A percentile compares a stretch with the other conserved stretches of the same genome.
Conservation (phyloP, 1,284 basidiomycete species). For the Farysia itapuensis region DNA sequence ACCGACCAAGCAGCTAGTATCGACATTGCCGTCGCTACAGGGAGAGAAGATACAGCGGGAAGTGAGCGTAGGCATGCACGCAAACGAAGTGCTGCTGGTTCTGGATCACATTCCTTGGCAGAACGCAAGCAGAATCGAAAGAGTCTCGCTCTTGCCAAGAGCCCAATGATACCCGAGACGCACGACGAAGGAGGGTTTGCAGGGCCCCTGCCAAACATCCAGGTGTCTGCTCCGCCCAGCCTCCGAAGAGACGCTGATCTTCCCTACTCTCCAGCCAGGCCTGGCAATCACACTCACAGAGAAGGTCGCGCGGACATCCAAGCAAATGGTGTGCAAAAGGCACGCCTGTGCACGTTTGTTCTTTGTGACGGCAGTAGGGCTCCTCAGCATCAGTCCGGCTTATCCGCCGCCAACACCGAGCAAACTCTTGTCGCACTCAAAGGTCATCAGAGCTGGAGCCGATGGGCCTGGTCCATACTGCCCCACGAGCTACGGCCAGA, state of each 20-base stretch:
- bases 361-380: slow-evolving; percentile 15
- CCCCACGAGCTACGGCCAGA: slow-evolving; percentile 35
- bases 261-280: slow-evolving; percentile 36
- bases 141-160: background rate
- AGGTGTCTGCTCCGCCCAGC: slow-evolving; percentile 8
- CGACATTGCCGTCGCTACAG: slow-evolving; percentile 21
- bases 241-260: slow-evolving; percentile 18
- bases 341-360: slow-evolving; percentile 10
- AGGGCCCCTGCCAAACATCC: slow-evolving; percentile 4
- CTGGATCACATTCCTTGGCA: slow-evolving; percentile 10
- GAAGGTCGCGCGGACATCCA: background rate
- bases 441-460: slow-evolving; percentile 31
- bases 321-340: background rate
- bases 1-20: no score
- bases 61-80: no score
- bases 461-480: slow-evolving; percentile 43
- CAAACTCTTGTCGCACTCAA: background rate
- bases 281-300: slow-evolving; percentile 13
- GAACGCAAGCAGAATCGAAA: slow-evolving; percentile 1
- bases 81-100: slow-evolving; percentile 22
- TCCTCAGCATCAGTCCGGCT: no score
- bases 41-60: slow-evolving; percentile 6
- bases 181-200: slow-evolving; percentile 5
- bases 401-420: background rate
- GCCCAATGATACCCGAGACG: slow-evolving; percentile 16